Evolutionary conservation across 306 rosid genomes (phyloP).

Genomic region (Pachyrhizus erosus): DNA sequence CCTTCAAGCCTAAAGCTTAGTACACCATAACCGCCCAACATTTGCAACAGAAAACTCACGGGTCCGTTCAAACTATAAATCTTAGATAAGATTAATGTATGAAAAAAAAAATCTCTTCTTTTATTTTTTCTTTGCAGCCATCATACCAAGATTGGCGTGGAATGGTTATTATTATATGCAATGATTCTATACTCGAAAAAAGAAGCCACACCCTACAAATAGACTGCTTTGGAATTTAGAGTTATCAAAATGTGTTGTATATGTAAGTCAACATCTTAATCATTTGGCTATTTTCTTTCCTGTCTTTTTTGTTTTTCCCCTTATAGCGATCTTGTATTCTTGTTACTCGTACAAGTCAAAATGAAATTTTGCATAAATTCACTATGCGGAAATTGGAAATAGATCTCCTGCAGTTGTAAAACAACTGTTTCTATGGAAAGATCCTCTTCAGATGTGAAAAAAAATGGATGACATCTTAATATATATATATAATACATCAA

Average conservation of each 20-base stretch:
- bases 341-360: slow-evolving; percentile 17
- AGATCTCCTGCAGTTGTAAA: neutral
- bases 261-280: slow-evolving; percentile 59
- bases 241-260: slow-evolving; percentile 38
- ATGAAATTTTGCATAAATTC: slow-evolving; percentile 8
- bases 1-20: neutral
- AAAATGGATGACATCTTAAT: no score
- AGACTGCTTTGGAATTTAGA: slow-evolving; percentile 48
- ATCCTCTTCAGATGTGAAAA: no score
- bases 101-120: neutral
- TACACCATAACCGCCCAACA: neutral
- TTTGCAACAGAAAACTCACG: slow-evolving; percentile 4
- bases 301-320: neutral
- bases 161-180: slow-evolving; percentile 53
- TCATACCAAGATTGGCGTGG: slow-evolving; percentile 59
- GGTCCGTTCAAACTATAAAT: neutral
- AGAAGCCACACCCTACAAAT: slow-evolving; percentile 51
- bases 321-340: neutral
- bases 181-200: slow-evolving; percentile 48
- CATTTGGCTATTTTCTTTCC: slow-evolving; percentile 45
- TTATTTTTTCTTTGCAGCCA: slow-evolving; percentile 4
- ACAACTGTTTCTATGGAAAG: no score
- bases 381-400: neutral
- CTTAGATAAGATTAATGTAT: neutral
- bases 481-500: no score